Percentiles rank a stretch among this genome's conserved stretches.
Evolutionary conservation across 2,329 filamentous ascomycete genomes (phyloP).

Genomic region (Cladosporium sphaerospermum): DNA sequence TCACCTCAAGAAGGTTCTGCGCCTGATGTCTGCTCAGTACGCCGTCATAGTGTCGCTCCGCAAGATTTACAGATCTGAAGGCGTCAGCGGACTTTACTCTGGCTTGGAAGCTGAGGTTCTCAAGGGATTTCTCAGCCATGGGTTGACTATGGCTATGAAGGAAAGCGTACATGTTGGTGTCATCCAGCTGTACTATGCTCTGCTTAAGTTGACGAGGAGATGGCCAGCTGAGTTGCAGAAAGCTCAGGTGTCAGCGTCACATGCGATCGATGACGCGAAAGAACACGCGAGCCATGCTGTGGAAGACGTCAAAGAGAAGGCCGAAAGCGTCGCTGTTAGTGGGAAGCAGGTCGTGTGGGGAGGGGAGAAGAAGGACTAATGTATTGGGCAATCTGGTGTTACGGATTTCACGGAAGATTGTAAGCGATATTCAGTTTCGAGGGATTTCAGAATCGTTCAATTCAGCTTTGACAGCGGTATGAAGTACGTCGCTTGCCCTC

Average conservation of each 20-base stretch:
- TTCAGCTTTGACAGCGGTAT: no score
- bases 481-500: no score
- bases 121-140: slow-evolving; percentile 80
- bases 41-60: slow-evolving; percentile 25
- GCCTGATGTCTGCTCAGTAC: slow-evolving; percentile 25
- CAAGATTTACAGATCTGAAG: slow-evolving; percentile 47
- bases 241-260: slow-evolving; percentile 14
- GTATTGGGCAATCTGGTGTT: background rate
- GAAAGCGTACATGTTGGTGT: slow-evolving; percentile 67
- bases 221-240: slow-evolving; percentile 37
- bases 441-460: no score
- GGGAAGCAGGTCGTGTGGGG: slow-evolving; percentile 19
- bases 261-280: slow-evolving; percentile 6
- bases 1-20: slow-evolving; percentile 8
- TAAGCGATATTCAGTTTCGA: no score
- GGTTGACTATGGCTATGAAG: slow-evolving; percentile 81
- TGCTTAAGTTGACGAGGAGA: slow-evolving; percentile 45
- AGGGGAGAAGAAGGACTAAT: slow-evolving; percentile 8
- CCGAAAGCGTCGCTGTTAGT: slow-evolving; percentile 22
- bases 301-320: slow-evolving; percentile 26
- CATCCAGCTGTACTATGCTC: slow-evolving; percentile 63
- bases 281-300: slow-evolving; percentile 14
- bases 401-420: background rate
- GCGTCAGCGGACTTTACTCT: slow-evolving; percentile 63
- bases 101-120: slow-evolving; percentile 70